phyloP scores from a whole-genome alignment of 2,329 filamentous ascomycete species.

The Ophiostoma sp. region DNA sequence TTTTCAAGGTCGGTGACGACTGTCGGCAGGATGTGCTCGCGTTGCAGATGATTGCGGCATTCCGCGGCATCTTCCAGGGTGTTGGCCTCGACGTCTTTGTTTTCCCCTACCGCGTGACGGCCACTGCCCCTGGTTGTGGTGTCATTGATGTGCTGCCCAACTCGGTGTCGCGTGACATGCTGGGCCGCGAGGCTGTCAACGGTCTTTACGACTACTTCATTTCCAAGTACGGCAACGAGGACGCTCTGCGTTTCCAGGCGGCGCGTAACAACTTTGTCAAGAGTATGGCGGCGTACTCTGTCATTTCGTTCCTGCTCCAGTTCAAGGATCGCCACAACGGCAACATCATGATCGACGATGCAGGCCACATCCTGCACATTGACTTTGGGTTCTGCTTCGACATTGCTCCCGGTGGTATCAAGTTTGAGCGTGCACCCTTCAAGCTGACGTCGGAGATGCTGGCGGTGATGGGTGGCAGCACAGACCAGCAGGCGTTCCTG shows the following conservation, averaged over 20 bases:
- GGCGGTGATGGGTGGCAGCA: constrained; percentile 92
- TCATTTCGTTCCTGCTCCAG: constrained; percentile 93
- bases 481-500: constrained; percentile 78
- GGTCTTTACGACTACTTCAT: constrained; percentile 98
- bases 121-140: constrained; percentile 92
- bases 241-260: constrained; percentile 89
- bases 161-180: constrained; percentile 97
- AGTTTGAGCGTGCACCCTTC: constrained; percentile 96
- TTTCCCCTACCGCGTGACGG: constrained; percentile 94
- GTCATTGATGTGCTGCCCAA: constrained; percentile 98
- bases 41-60: constrained; percentile 95
- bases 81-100: constrained; percentile 96
- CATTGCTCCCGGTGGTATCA: constrained; percentile 92
- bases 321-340: constrained; percentile 99
- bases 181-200: constrained; percentile 95
- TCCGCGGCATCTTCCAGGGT: constrained; percentile 92
- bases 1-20: constrained; percentile 99
- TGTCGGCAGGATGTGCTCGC: constrained; percentile 95
- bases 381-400: constrained; percentile 99
- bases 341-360: constrained; percentile 99
- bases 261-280: constrained; percentile 97
- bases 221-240: constrained; percentile 93
- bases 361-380: constrained; percentile 95
- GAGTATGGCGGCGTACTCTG: constrained; percentile 96
- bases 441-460: constrained; percentile 98